Evolutionary conservation across 2,329 filamentous ascomycete species (phyloP).

Genomic region (Colletotrichum eremochloae): DNA sequence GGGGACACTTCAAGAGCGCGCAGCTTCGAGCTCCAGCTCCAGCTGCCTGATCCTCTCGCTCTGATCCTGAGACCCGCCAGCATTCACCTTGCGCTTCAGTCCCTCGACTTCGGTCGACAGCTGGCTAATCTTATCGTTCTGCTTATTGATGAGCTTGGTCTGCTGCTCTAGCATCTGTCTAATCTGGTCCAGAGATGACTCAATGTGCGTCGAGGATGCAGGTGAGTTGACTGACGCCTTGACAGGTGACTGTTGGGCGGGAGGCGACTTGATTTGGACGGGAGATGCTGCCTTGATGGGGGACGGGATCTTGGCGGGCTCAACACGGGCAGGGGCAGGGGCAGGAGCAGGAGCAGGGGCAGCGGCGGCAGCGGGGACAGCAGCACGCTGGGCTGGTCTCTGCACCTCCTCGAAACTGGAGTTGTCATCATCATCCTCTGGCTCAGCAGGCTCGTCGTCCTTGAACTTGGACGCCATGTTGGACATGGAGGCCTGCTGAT

Average conservation of each 20-base stretch:
- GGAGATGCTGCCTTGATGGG: conserved; percentile 57
- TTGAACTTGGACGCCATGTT: conserved; percentile 89
- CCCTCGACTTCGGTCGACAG: conserved; percentile 82
- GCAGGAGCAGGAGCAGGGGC: conserved; percentile 50
- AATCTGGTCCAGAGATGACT: conserved; percentile 80
- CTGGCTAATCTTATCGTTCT: conserved; percentile 80
- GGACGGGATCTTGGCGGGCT: conserved; percentile 60
- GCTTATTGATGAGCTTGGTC: conserved; percentile 80
- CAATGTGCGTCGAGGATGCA: conserved; percentile 58
- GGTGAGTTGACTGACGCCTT: conserved; percentile 45
- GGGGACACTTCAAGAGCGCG: conserved; percentile 66
- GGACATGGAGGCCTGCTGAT: conserved; percentile 89
- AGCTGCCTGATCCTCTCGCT: conserved; percentile 76
- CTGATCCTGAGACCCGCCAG: conserved; percentile 68
- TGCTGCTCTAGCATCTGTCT: conserved; percentile 83
- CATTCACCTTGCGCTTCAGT: conserved; percentile 82
- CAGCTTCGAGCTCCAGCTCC: conserved; percentile 76
- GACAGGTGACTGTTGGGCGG: conserved; percentile 37
- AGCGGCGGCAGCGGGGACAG: conserved; percentile 48
- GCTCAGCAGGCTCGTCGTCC: conserved; percentile 73
- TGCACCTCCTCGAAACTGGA: conserved; percentile 90
- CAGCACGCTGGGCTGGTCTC: conserved; percentile 77
- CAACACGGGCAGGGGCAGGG: conserved; percentile 52
- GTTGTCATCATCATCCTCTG: conserved; percentile 74
- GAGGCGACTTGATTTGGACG: conserved; percentile 44